Conservation (phyloP, 2,329 filamentous ascomycete species). For the Diplodia intermedia region DNA sequence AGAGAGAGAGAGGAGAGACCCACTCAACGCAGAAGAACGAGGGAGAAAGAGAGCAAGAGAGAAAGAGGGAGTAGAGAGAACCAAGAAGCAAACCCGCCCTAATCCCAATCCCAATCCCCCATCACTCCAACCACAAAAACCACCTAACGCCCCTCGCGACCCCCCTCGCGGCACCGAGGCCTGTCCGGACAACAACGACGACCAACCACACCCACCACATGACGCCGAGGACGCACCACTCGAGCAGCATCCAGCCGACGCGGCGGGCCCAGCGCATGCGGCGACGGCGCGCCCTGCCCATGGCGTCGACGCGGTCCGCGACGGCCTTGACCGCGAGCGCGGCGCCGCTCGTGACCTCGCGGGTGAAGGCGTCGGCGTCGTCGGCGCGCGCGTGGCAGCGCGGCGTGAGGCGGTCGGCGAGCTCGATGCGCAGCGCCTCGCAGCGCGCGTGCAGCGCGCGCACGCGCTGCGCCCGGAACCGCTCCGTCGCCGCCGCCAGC, state of each 20-base stretch:
- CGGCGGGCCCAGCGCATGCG: constrained; percentile 75
- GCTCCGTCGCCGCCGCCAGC: constrained; percentile 59
- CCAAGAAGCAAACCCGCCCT: no score
- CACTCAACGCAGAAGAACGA: no score
- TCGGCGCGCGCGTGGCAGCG: constrained; percentile 74
- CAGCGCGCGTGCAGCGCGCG: constrained; percentile 54
- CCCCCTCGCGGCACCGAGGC: constrained; percentile 68
- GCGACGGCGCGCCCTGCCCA: constrained; percentile 74
- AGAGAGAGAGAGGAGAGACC: neutral
- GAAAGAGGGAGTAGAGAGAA: neutral
- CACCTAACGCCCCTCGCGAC: constrained; percentile 70
- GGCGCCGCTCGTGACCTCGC: constrained; percentile 76
- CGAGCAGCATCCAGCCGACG: constrained; percentile 76
- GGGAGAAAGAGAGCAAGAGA: neutral
- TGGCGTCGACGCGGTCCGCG: constrained; percentile 73
- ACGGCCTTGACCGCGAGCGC: constrained; percentile 82
- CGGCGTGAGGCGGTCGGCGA: constrained; percentile 60
- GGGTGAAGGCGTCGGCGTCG: constrained; percentile 78
- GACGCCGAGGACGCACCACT: constrained; percentile 84
- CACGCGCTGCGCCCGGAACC: constrained; percentile 57
- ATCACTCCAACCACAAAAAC: constrained; percentile 73
- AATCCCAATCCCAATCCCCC: neutral
- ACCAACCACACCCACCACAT: constrained; percentile 96
- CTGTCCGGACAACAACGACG: constrained; percentile 75
- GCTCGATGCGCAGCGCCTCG: constrained; percentile 52